Evolutionary conservation across 1,139 yeast genomes (phyloP), one percentile per base, ranked within the genome.

Genomic region (Pneumocystis wakefieldiae): DNA sequence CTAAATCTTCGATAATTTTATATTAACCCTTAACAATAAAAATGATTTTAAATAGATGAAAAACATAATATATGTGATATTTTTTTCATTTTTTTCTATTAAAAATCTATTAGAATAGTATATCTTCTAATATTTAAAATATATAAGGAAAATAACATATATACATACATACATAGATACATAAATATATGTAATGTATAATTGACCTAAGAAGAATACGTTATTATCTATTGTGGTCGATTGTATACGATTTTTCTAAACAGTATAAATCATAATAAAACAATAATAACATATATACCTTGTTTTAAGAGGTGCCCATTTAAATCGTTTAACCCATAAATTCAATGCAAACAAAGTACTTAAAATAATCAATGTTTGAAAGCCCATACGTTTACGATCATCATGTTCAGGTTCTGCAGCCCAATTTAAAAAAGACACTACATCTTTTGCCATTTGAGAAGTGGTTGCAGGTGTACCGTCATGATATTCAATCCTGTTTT

Each of bases 371-470:
- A 94, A 74, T 64, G 96, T 96, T 82, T 92, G 94, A 77, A 89
- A 81, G 80, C 99, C 98, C 78, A 87, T 81, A 79, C 86, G 88
- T 86, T 92, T 92, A 82, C 98, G 87, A 75, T 90, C 97, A 73
- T 92, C 99, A 73, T 87, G 96, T 81, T 92, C 98, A 68, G 99
- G 99, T 80, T 90, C 97, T 67, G 97, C 80, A 70, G 97, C 90
- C 98, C 98, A 92, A 82, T 91, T 88, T 77, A 92, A 84, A 87
- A 92, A 92, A 64, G 89, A 83, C 68, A 90, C 80, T 65, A 92
- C 98, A 77, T 92, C 98, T 83, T 92, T 92, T 72, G 99, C 98
- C 97, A 92, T 90, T 81, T 92, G 99, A 66, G 98, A 86, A 69
- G 98, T 86, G 65, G 97, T 85, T 66, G 98, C 97, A 65, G 96